A percentile compares a stretch with the other conserved stretches of the same genome.
phyloP scores from a whole-genome alignment of 2,329 filamentous ascomycete genomes.

The Aspergillus japonicus region DNA sequence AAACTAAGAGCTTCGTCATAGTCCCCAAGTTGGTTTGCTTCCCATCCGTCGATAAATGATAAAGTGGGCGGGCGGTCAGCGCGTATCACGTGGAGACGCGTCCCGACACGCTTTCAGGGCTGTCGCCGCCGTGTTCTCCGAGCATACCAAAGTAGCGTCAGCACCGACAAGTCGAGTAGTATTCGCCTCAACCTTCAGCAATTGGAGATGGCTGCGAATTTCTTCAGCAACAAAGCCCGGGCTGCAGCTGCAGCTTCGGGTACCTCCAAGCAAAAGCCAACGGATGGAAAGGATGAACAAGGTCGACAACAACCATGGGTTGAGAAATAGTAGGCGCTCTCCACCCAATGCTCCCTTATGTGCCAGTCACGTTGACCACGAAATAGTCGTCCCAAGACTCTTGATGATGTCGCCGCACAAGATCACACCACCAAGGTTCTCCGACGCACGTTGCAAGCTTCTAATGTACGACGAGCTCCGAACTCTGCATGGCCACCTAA shows the following conservation, averaged over 20 bases:
- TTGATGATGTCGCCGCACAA: constrained; percentile 94
- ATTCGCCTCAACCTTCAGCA: neutral
- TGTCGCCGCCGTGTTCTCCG: constrained; percentile 9
- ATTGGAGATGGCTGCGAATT: constrained; percentile 66
- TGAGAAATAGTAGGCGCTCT: constrained; percentile 80
- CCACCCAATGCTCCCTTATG: neutral
- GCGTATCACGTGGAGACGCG: constrained; percentile 39
- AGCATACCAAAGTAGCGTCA: neutral
- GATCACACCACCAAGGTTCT: constrained; percentile 95
- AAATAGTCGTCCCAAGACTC: constrained; percentile 80
- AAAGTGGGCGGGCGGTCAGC: constrained; percentile 9
- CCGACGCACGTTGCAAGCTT: constrained; percentile 87
- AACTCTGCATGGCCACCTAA: neutral
- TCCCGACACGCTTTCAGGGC: constrained; percentile 19
- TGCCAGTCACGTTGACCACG: neutral
- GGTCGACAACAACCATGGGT: constrained; percentile 87
- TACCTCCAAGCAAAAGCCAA: constrained; percentile 64
- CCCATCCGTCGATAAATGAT: neutral
- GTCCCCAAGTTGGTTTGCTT: neutral
- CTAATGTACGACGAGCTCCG: constrained; percentile 62
- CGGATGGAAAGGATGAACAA: constrained; percentile 60
- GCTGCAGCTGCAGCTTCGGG: constrained; percentile 70
- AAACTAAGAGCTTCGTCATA: neutral
- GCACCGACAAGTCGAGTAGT: no score
- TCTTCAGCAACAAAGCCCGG: constrained; percentile 93